Conservation (phyloP, 2,329 filamentous ascomycete species). For the Raffaelea deltoideospora region DNA sequence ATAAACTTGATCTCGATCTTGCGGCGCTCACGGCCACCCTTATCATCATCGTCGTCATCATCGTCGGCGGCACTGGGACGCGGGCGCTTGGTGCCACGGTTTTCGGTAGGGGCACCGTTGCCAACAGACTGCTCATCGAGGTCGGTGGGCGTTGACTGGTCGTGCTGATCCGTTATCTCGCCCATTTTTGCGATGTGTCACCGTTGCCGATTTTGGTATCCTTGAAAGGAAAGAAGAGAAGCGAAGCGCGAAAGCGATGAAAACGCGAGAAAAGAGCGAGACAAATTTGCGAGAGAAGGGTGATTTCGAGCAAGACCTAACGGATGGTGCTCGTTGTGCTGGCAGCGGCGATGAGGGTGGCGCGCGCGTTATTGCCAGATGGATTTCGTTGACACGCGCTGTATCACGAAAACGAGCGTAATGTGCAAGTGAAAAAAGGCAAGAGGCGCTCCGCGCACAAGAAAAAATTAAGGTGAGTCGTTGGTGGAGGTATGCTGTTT, state of each 20-base stretch:
- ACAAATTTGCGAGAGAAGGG: neutral
- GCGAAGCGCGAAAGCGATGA: neutral
- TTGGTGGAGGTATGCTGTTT: slow-evolving; percentile 49
- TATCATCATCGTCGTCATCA: slow-evolving; percentile 94
- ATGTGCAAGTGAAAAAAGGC: no score
- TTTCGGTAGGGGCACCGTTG: slow-evolving; percentile 55
- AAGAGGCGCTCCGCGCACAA: no score
- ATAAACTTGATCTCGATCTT: slow-evolving; percentile 99
- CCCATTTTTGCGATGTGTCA: slow-evolving; percentile 36
- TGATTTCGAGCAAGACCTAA: neutral
- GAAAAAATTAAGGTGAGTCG: slow-evolving; percentile 16
- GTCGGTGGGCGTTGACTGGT: slow-evolving; percentile 59
- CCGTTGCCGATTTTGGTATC: no score
- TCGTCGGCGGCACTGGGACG: slow-evolving; percentile 76
- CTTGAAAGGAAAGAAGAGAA: no score
- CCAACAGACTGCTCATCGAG: slow-evolving; percentile 60
- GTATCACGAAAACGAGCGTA: slow-evolving; percentile 35
- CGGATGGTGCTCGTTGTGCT: no score
- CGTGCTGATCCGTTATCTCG: slow-evolving; percentile 66
- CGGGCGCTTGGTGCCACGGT: slow-evolving; percentile 77
- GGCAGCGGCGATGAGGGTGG: no score
- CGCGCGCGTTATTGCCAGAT: no score
- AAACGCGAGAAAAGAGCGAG: neutral
- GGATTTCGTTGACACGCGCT: no score
- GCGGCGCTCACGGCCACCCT: slow-evolving; percentile 90